phyloP scores from a whole-genome alignment of 2,329 filamentous ascomycete genomes.

The Colletotrichum agaves region DNA sequence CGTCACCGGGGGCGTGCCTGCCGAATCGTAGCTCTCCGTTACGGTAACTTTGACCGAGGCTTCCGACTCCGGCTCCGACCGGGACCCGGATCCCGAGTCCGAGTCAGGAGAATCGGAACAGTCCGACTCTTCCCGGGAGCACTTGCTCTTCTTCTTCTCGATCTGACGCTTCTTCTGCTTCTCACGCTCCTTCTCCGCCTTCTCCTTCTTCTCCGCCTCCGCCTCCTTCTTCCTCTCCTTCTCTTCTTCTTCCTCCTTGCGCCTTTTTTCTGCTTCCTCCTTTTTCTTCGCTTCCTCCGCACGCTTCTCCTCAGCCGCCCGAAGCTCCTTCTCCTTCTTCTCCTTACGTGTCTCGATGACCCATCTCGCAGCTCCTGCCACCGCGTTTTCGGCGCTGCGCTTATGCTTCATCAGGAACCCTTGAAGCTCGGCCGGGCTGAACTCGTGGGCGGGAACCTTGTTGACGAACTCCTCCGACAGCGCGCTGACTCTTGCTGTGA shows the following conservation, averaged over 20 bases:
- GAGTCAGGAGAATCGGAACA: slow-evolving; percentile 3
- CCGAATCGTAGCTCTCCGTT: slow-evolving; percentile 3
- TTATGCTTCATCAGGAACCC: slow-evolving; percentile 68
- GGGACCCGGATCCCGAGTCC: slow-evolving; percentile 6
- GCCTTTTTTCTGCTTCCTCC: slow-evolving; percentile 47
- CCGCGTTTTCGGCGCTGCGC: slow-evolving; percentile 59
- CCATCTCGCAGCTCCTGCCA: slow-evolving; percentile 60
- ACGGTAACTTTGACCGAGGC: background rate
- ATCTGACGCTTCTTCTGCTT: slow-evolving; percentile 33
- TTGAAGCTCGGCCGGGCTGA: slow-evolving; percentile 70
- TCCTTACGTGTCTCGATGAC: slow-evolving; percentile 60
- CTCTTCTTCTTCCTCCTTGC: slow-evolving; percentile 45
- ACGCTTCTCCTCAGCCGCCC: slow-evolving; percentile 54
- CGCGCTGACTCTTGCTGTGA: slow-evolving; percentile 53
- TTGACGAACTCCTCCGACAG: slow-evolving; percentile 61
- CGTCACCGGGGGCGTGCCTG: slow-evolving; percentile 21
- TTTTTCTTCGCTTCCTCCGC: slow-evolving; percentile 51
- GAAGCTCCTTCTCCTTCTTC: slow-evolving; percentile 57
- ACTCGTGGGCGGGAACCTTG: slow-evolving; percentile 64
- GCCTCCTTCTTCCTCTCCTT: slow-evolving; percentile 42
- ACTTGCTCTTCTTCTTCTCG: slow-evolving; percentile 37
- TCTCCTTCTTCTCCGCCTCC: slow-evolving; percentile 40
- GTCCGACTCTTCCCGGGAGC: slow-evolving; percentile 36
- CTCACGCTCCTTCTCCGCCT: slow-evolving; percentile 37
- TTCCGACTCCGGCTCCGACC: background rate